Evolutionary conservation across 768 basidiomycete species (phyloP).

Genomic region (Aureoboletus auriporus): DNA sequence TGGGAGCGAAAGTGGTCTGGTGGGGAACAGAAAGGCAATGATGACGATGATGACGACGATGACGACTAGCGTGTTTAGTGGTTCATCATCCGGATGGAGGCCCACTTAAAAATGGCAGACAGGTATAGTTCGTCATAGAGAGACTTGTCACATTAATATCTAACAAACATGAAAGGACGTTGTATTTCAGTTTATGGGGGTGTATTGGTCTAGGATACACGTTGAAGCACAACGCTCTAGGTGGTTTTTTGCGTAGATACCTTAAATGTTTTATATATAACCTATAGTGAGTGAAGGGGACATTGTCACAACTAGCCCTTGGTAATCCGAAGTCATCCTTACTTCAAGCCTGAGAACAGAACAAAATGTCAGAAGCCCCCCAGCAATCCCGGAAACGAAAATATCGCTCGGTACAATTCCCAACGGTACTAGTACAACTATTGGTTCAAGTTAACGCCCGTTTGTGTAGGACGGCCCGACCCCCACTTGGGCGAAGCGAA

Average conservation of each 20-base stretch:
- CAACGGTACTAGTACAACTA: not conserved
- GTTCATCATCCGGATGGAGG: not conserved
- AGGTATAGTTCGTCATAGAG: not conserved
- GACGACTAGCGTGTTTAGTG: conserved; percentile 31
- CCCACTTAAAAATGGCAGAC: not conserved
- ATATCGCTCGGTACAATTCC: conserved; percentile 46
- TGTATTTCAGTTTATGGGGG: conserved; percentile 28
- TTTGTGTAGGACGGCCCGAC: conserved; percentile 53
- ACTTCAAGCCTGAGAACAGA: not conserved
- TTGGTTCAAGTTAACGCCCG: conserved; percentile 1
- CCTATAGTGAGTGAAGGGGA: not conserved
- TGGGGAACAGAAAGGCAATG: conserved; percentile 51
- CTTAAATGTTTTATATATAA: conserved; percentile 4
- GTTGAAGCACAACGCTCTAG: not conserved
- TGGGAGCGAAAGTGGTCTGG: conserved; percentile 90
- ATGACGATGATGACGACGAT: conserved; percentile 45
- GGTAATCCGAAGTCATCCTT: too few species aligned
- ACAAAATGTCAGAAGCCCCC: conserved; percentile 13
- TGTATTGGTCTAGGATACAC: conserved; percentile 7
- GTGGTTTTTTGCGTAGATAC: conserved; percentile 17
- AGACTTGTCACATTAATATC: conserved; percentile 1
- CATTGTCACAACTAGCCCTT: too few species aligned
- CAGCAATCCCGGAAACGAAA: conserved; percentile 40
- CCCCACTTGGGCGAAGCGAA: conserved; percentile 58
- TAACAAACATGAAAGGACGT: conserved; percentile 7